These are phyloP conservation scores for Candida morakotiae DNA, from an alignment of 805 yeast genomes.

Conservation along the genomic window DNA sequence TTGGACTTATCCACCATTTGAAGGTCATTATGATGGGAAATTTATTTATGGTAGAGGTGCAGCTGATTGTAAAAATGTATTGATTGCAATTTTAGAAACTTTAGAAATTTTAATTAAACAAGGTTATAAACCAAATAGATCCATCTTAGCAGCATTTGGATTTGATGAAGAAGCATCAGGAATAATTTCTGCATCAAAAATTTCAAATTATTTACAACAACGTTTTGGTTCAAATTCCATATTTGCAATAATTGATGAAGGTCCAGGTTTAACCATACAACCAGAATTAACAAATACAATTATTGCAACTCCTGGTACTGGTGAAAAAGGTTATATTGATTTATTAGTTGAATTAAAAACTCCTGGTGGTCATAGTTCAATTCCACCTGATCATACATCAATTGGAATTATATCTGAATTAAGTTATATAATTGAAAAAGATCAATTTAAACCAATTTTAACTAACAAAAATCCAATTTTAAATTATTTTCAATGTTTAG, in stretches of 20 bases:
- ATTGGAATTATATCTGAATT: constrained; percentile 70
- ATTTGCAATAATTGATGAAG: constrained; percentile 66
- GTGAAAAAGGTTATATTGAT: constrained; percentile 51
- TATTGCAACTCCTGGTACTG: constrained; percentile 47
- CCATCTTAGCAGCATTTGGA: constrained; percentile 63
- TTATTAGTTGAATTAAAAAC: constrained; percentile 46
- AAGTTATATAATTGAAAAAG: constrained; percentile 51
- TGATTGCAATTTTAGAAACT: constrained; percentile 66
- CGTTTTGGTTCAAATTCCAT: constrained; percentile 59
- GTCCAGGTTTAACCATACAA: constrained; percentile 48
- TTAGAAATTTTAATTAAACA: constrained; percentile 51
- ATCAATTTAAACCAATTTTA: constrained; percentile 47
- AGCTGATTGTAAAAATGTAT: constrained; percentile 67
- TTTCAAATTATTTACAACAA: constrained; percentile 44
- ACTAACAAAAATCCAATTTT: constrained; percentile 56
- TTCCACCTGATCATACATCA: constrained; percentile 76
- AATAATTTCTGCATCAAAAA: constrained; percentile 50
- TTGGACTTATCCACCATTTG: constrained; percentile 69
- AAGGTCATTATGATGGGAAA: constrained; percentile 57
- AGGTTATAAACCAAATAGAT: constrained; percentile 55
- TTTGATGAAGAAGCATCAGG: constrained; percentile 80
- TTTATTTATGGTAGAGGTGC: constrained; percentile 76
- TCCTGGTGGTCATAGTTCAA: constrained; percentile 76
- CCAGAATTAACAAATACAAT: constrained; percentile 44
- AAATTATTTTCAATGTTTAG: constrained; percentile 57